Evolutionary conservation across 768 basidiomycete species (phyloP).

Genomic region (Lentinus brumalis): DNA sequence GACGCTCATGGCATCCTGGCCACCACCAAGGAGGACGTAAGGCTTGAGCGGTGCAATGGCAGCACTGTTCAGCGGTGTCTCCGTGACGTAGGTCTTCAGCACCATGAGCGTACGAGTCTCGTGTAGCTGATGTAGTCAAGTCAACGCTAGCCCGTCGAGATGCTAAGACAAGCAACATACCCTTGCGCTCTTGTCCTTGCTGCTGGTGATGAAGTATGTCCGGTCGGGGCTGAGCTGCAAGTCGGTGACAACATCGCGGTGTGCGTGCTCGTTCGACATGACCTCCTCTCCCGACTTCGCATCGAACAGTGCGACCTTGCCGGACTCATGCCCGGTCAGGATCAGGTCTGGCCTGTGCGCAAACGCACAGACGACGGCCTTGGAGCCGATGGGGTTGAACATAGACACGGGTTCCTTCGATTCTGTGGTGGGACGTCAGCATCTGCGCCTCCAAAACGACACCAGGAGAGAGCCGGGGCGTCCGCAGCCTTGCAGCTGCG

Average conservation of each 20-base stretch:
- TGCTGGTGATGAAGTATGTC: constrained; percentile 94
- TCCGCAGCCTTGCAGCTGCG: not conserved
- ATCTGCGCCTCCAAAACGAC: no score
- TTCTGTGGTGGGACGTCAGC: constrained; percentile 48
- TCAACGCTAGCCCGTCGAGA: not conserved
- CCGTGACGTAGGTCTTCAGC: constrained; percentile 91
- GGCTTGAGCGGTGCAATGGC: constrained; percentile 82
- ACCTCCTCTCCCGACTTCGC: constrained; percentile 85
- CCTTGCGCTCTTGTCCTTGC: constrained; percentile 95
- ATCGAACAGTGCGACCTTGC: constrained; percentile 92
- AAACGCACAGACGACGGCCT: constrained; percentile 96
- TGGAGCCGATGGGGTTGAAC: constrained; percentile 90
- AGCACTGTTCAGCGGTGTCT: constrained; percentile 95
- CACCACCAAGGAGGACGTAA: constrained; percentile 93
- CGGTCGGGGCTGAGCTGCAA: constrained; percentile 88
- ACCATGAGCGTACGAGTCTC: constrained; percentile 87
- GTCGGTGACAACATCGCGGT: constrained; percentile 87
- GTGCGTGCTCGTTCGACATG: constrained; percentile 82
- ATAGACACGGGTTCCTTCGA: constrained; percentile 70
- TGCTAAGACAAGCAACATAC: constrained; percentile 45
- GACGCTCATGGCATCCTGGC: constrained; percentile 97
- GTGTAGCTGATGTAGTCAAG: constrained; percentile 57
- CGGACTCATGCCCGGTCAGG: constrained; percentile 95
- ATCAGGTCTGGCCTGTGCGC: constrained; percentile 76
- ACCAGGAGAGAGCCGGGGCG: not conserved